Conservation (phyloP, 441 rosid species). For the Populus trichocarpa region DNA sequence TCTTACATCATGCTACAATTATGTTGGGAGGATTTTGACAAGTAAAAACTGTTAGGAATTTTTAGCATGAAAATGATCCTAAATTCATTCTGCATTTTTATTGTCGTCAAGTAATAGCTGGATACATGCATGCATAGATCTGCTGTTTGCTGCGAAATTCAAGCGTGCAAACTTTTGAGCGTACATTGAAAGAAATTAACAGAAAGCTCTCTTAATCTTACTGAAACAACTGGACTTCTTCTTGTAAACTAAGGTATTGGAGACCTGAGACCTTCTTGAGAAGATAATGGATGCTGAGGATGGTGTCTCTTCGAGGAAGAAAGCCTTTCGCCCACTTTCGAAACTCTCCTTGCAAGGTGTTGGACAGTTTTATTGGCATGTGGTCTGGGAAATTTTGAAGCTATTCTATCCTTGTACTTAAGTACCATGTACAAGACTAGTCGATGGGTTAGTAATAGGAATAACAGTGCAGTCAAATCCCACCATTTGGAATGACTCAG, state of each 20-base stretch:
- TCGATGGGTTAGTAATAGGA: slow-evolving; percentile 49
- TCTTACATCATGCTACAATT: too few relatives aligned
- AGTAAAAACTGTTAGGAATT: too few relatives aligned
- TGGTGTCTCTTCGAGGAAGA: slow-evolving; percentile 9
- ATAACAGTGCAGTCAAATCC: slow-evolving; percentile 50
- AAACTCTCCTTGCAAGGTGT: background rate
- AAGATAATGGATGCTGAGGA: slow-evolving; percentile 43
- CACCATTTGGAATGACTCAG: slow-evolving; percentile 66
- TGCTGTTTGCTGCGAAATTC: too few relatives aligned
- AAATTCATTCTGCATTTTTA: too few relatives aligned
- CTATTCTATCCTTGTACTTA: slow-evolving; percentile 58
- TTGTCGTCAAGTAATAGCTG: too few relatives aligned
- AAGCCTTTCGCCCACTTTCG: slow-evolving; percentile 22
- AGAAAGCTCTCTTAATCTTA: background rate
- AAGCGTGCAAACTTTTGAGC: too few relatives aligned
- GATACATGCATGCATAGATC: too few relatives aligned
- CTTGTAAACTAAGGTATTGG: slow-evolving; percentile 34
- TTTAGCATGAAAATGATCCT: too few relatives aligned
- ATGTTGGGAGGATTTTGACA: too few relatives aligned
- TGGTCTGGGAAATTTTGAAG: slow-evolving; percentile 17
- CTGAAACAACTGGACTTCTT: background rate
- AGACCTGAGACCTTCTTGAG: slow-evolving; percentile 70
- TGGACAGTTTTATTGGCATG: background rate
- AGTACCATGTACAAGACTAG: slow-evolving; percentile 56
- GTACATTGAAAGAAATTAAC: background rate